Evolutionary conservation across 768 basidiomycete species (phyloP).

Genomic region (Sporobolomyces pararoseus): DNA sequence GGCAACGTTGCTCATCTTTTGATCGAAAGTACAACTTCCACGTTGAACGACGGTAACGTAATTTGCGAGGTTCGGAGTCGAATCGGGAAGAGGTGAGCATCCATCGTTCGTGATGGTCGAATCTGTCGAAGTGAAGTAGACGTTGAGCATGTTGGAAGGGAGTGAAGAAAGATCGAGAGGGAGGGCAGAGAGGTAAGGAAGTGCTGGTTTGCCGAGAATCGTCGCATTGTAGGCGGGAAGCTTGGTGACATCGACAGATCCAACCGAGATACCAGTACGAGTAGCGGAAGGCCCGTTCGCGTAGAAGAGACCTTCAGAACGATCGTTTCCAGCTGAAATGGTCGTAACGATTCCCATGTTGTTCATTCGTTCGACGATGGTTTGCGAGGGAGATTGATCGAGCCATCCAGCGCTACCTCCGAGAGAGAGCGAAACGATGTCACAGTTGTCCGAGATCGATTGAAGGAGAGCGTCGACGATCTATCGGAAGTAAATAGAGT

Average conservation of each 20-base stretch:
- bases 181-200: slow-evolving; percentile 58
- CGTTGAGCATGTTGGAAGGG: slow-evolving; percentile 56
- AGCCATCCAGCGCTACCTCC: slow-evolving; percentile 66
- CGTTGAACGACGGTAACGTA: slow-evolving; percentile 60
- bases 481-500: not conserved
- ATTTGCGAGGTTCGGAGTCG: slow-evolving; percentile 57
- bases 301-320: slow-evolving; percentile 62
- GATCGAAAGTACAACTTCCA: slow-evolving; percentile 60
- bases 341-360: slow-evolving; percentile 61
- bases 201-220: slow-evolving; percentile 56
- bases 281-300: slow-evolving; percentile 57
- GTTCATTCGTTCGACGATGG: slow-evolving; percentile 62
- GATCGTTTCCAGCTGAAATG: slow-evolving; percentile 62
- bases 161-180: slow-evolving; percentile 56
- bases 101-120: slow-evolving; percentile 59
- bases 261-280: slow-evolving; percentile 57
- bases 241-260: slow-evolving; percentile 50
- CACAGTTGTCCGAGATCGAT: slow-evolving; percentile 57
- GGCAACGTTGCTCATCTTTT: slow-evolving; percentile 58
- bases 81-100: slow-evolving; percentile 59
- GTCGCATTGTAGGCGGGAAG: slow-evolving; percentile 61
- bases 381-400: slow-evolving; percentile 54
- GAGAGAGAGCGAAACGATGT: slow-evolving; percentile 66
- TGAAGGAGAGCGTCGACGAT: slow-evolving; percentile 48
- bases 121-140: slow-evolving; percentile 62